These are phyloP conservation scores for Pleurotus platypus DNA, from an alignment of 768 basidiomycete species.

Conservation along the genomic window DNA sequence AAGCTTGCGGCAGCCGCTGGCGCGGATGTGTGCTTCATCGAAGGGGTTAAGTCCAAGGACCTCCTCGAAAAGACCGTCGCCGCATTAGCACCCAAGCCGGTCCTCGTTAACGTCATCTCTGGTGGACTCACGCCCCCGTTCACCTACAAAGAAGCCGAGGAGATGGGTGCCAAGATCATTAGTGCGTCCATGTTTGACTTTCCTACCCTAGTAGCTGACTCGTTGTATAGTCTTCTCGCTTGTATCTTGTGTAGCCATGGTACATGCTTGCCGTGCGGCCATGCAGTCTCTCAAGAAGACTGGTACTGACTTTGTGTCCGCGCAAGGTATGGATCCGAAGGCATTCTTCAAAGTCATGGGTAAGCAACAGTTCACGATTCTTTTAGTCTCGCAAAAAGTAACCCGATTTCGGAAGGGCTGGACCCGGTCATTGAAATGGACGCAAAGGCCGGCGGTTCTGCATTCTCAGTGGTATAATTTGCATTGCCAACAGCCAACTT, in stretches of 20 bases:
- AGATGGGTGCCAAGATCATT: conserved; percentile 42
- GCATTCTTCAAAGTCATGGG: conserved; percentile 51
- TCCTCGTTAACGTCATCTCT: conserved; percentile 47
- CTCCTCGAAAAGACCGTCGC: conserved; percentile 35
- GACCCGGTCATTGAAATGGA: conserved; percentile 9
- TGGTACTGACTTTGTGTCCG: conserved; percentile 39
- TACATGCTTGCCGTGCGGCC: conserved; percentile 45
- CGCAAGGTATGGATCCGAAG: conserved; percentile 44
- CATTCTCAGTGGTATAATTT: conserved; percentile 10
- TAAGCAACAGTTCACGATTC: conserved; percentile 10
- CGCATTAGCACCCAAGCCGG: conserved; percentile 21
- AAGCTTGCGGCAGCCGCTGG: conserved; percentile 38
- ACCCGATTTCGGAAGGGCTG: background rate
- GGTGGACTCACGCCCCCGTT: conserved; percentile 50
- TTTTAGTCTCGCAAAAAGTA: background rate
- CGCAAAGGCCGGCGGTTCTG: conserved; percentile 11
- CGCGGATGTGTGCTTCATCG: conserved; percentile 51
- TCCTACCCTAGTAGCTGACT: background rate
- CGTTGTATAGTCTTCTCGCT: conserved; percentile 38
- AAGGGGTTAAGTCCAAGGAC: conserved; percentile 45
- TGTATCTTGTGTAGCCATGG: conserved; percentile 42
- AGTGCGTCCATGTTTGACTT: conserved; percentile 17
- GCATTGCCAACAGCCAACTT: too few species aligned
- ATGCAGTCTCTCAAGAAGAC: conserved; percentile 45
- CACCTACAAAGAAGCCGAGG: conserved; percentile 42